Conservation (phyloP, 331 rosid species). For the Telfairia occidentalis region DNA sequence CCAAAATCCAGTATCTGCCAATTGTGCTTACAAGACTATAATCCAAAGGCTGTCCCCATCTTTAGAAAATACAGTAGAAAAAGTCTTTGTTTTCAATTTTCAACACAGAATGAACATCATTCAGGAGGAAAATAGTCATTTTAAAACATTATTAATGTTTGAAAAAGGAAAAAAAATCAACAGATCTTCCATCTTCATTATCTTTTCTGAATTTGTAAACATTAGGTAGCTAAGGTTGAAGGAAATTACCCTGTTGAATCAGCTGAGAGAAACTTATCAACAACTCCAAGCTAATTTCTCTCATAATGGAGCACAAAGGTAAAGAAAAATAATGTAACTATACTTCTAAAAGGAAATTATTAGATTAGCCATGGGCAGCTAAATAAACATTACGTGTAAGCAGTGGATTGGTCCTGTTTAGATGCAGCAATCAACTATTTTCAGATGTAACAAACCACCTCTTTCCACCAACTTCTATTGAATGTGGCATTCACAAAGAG, state of each 20-base stretch:
- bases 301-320: neutral
- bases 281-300: constrained; percentile 20
- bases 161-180: neutral
- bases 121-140: too few species aligned
- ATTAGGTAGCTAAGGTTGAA: constrained; percentile 11
- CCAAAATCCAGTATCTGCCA: neutral
- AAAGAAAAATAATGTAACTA: neutral
- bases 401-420: neutral
- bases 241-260: constrained; percentile 22
- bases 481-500: neutral
- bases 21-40: neutral
- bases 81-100: neutral
- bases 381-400: neutral
- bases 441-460: constrained; percentile 9
- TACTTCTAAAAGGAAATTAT: neutral
- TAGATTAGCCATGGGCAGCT: neutral
- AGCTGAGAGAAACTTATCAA: constrained; percentile 21
- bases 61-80: neutral
- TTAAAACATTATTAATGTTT: neutral
- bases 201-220: neutral
- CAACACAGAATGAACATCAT: neutral
- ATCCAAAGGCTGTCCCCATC: neutral
- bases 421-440: neutral
- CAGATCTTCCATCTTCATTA: neutral
- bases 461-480: constrained; percentile 9